Conservation (phyloP, 495 filamentous ascomycete genomes). For the Oleoguttula mirabilis region DNA sequence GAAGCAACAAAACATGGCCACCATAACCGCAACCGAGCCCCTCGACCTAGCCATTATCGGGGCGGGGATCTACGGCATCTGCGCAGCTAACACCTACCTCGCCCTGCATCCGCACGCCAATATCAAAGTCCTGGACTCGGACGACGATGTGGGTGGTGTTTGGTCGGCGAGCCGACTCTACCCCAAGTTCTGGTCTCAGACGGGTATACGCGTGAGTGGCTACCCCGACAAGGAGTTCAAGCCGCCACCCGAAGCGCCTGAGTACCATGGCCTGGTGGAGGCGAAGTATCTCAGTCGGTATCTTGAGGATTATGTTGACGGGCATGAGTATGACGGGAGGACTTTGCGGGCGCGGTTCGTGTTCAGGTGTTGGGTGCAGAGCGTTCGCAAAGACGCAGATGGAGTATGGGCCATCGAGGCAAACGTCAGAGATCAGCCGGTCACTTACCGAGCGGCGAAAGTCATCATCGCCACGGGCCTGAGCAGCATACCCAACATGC, state of each 20-base stretch:
- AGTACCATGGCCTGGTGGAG: slow-evolving; percentile 26
- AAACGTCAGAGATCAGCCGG: neutral
- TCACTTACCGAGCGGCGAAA: slow-evolving; percentile 21
- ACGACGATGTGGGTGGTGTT: slow-evolving; percentile 25
- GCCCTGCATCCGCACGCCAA: slow-evolving; percentile 26
- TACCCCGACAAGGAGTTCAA: slow-evolving; percentile 29
- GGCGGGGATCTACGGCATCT: slow-evolving; percentile 18
- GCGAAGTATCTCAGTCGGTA: slow-evolving; percentile 35
- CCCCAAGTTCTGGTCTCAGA: slow-evolving; percentile 35
- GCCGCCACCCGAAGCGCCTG: slow-evolving; percentile 23
- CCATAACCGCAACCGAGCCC: no score
- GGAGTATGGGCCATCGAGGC: neutral
- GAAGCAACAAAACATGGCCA: no score
- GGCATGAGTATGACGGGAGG: slow-evolving; percentile 1
- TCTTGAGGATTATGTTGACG: slow-evolving; percentile 32
- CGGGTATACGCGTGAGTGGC: slow-evolving; percentile 27
- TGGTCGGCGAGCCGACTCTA: slow-evolving; percentile 29
- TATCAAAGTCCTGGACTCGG: slow-evolving; percentile 27
- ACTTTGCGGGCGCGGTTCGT: neutral
- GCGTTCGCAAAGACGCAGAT: neutral
- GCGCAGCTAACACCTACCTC: slow-evolving; percentile 28
- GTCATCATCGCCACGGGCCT: slow-evolving; percentile 34
- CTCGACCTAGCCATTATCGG: slow-evolving; percentile 6
- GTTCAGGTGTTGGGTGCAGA: slow-evolving; percentile 3
- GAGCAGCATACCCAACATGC: slow-evolving; percentile 31